A percentile compares a stretch with the other conserved stretches of the same genome.
Conservation (phyloP, 2,329 filamentous ascomycete genomes). For the Diaporthe australafricana region DNA sequence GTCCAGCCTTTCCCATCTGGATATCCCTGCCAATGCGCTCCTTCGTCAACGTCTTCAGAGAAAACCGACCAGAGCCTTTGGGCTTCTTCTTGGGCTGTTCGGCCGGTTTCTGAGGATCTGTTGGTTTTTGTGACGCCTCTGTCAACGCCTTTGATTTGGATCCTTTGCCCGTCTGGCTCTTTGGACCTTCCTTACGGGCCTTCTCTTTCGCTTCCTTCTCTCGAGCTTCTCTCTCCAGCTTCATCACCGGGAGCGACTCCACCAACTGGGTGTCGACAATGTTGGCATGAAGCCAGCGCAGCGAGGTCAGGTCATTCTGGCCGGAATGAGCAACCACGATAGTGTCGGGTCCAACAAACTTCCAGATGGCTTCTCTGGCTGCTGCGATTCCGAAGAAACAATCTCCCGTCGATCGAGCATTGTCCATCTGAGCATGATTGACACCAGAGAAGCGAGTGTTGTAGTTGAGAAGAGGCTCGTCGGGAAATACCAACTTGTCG, state of each 20-base stretch:
- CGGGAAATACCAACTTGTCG: conserved; percentile 62
- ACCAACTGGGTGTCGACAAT: conserved; percentile 59
- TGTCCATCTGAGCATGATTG: conserved; percentile 50
- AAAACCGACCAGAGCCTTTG: conserved; percentile 25
- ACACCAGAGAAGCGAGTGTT: conserved; percentile 65
- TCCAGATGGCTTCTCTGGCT: conserved; percentile 56
- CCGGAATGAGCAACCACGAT: conserved; percentile 61
- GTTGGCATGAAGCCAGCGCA: conserved; percentile 60
- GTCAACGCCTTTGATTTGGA: too few species aligned
- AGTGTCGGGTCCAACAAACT: conserved; percentile 57
- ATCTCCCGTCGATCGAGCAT: conserved; percentile 45
- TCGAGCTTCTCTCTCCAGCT: conserved; percentile 38
- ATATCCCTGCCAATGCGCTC: conserved; percentile 20
- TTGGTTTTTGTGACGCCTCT: neutral
- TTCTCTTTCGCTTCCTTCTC: conserved; percentile 34
- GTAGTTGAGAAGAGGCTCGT: conserved; percentile 57
- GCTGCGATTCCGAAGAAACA: conserved; percentile 55
- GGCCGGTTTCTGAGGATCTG: neutral
- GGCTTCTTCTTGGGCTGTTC: conserved; percentile 2
- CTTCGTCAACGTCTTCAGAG: conserved; percentile 22
- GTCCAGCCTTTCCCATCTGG: conserved; percentile 17
- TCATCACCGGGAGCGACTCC: conserved; percentile 41
- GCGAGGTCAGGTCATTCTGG: conserved; percentile 53
- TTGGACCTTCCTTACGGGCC: neutral
- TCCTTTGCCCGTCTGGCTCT: too few species aligned